Evolutionary conservation across 805 yeast genomes (phyloP).

Genomic region (Ogataea parapolymorpha): DNA sequence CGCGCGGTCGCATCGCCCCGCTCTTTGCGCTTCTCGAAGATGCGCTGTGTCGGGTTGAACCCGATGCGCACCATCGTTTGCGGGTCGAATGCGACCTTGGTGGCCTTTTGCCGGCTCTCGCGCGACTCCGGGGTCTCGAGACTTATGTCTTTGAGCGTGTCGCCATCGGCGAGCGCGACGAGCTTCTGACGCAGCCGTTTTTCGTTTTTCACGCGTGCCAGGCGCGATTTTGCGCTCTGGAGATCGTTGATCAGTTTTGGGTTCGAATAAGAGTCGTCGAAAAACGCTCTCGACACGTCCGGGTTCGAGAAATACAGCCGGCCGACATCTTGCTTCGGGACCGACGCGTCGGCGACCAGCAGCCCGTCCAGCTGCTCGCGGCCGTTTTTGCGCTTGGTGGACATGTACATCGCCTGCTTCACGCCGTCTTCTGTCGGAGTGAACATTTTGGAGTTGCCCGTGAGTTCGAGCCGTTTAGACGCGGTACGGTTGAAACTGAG

Average conservation of each 20-base stretch:
- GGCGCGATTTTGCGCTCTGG: conserved; percentile 35
- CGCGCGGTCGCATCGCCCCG: not conserved
- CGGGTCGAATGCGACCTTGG: conserved; percentile 27
- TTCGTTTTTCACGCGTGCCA: conserved; percentile 38
- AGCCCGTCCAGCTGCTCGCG: conserved; percentile 28
- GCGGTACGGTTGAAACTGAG: conserved; percentile 46
- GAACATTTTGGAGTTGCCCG: conserved; percentile 53
- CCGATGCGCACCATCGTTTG: conserved; percentile 26
- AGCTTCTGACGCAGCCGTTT: conserved; percentile 32
- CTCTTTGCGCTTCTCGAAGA: conserved; percentile 15
- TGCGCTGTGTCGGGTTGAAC: conserved; percentile 28
- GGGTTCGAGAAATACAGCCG: conserved; percentile 37
- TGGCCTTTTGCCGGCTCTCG: conserved; percentile 20
- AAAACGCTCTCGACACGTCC: conserved; percentile 48
- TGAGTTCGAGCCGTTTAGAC: conserved; percentile 74
- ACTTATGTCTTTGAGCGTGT: conserved; percentile 12
- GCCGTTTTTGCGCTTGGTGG: conserved; percentile 20
- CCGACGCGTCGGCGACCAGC: conserved; percentile 24
- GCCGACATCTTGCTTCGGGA: conserved; percentile 21
- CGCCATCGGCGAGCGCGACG: conserved; percentile 27
- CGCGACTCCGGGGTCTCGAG: conserved; percentile 22
- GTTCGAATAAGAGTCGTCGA: conserved; percentile 46
- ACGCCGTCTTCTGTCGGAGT: conserved; percentile 50
- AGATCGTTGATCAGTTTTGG: conserved; percentile 43
- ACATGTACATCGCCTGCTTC: conserved; percentile 41